Base-by-base conservation (phyloP, 306 rosid species). In the Begonia masoniana region DNA sequence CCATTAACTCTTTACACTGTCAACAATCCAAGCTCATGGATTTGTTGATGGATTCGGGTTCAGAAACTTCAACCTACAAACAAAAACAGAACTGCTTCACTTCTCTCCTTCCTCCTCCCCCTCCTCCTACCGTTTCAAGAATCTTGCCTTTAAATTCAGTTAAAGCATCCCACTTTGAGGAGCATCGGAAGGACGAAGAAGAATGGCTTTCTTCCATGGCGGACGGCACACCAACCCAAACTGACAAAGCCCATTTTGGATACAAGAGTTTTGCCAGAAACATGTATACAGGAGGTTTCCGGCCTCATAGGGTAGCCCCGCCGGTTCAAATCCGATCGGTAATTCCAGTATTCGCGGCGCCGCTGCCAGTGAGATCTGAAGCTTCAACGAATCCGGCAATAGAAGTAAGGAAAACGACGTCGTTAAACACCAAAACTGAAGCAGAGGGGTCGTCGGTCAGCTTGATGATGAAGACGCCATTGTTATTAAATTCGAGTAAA, bases 81-180 rank as follows among this genome's bases (percentile, higher is more conserved):
- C 64, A 41, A 2, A 56, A 61, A 54, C 64, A 41, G 0, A 56
- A 54, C 50, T 31, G 16, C 39, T 71, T 61, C 41, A 60, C 71
- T 6, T 71, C 76, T 56, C 76, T 65, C 10, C 64, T 65, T 39
- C 76, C 76, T 71, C 72, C 76, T 39, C 76, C 71, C 3, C 71
- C 68, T 0, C 76, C 72, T 15, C 41, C 64, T 51, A 56, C 64
- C 6, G 50, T 46, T 41, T 71, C 76, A 41, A 71, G 66, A 63
- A 71, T 71, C 54, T 57, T 71, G 12, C 68, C 49, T 3, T n/a
- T n/a, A 45, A 45, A 11, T 45, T 45, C 49, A 45, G n/a, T 45
- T 12, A 45, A 45, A 45, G 49, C 4, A 46, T 35, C 76, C 26
- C 63, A 60, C 52, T 41, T 61, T 51, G 76, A 61, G 47, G 64